Base-by-base conservation (phyloP, 139 green algal species). In the Auxenochlorella pyrenoidosa region DNA sequence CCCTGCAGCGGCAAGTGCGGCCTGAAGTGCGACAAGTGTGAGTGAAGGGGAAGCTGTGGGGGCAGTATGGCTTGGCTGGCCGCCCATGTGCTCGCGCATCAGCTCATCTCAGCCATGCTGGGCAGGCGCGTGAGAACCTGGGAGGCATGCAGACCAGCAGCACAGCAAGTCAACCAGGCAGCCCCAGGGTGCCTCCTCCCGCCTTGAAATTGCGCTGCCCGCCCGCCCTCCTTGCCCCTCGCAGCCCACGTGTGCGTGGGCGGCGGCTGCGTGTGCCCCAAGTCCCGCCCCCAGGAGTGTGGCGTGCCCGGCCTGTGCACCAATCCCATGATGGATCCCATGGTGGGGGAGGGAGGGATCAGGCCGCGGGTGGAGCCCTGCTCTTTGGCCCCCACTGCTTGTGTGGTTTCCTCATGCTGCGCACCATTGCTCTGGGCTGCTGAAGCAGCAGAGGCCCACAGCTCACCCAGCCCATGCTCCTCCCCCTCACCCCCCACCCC, bases 251-350 rank as follows among this genome's bases (percentile, higher is more conserved):
- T 54, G 21, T 79, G 72, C 72, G 22, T 36, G 40, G 16, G 47
- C 15, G 75, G 28, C 43, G 75, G 75, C 44, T 82, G 75, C 75
- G 44, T 65, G 28, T 82, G 75, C 75, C 75, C 75, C 75, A 18
- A 28, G 16, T 22, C 12, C 22, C 75, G 43, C 44, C 75, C 32
- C 38, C 30, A 79, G 28, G 43, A 60, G 75, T 65, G 70, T 34
- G 70, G 70, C 70, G 12, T 41, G n/a, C n/a, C 43, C 30, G 44
- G 44, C 75, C 75, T 51, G 16, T 82, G 75, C 75, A 38, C 36
- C 75, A 40, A 82, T 15, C 32, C 44, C 0, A 40, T 41, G 24
- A 30, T 30, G 18, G 75, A 82, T 44, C 75, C 75, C 28, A 82
- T 82, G 75, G 66, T 73, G 66, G 41, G 66, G 18, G 54, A 63